Percentiles rank a stretch among this genome's conserved stretches.
These are phyloP conservation scores for Elaeagnus macrophylla DNA, from an alignment of 306 rosid species.

Conservation along the genomic window DNA sequence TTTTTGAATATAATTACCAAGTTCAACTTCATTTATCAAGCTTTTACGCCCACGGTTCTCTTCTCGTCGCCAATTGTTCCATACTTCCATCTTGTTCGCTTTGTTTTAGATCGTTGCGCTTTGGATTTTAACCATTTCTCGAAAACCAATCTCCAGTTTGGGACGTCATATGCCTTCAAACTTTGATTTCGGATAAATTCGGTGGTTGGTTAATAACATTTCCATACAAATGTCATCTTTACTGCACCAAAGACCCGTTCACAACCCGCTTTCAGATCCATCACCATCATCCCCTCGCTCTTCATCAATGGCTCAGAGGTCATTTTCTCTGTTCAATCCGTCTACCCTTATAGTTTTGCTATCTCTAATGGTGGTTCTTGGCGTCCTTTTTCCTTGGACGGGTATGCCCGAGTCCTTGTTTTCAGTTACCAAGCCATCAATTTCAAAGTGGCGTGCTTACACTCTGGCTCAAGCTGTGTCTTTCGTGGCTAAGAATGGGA, in stretches of 20 bases:
- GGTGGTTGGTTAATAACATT: background rate
- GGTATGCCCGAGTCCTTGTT: conserved; percentile 43
- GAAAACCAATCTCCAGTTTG: conserved; percentile 6
- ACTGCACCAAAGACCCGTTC: conserved; percentile 60
- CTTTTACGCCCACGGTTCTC: too few relatives aligned
- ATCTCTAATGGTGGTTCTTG: conserved; percentile 46
- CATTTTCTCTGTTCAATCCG: conserved; percentile 52
- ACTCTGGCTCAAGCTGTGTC: conserved; percentile 67
- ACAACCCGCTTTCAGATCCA: conserved; percentile 44
- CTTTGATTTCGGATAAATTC: background rate
- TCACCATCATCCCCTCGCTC: conserved; percentile 39
- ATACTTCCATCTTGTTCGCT: background rate
- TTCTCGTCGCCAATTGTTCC: background rate
- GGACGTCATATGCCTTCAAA: background rate
- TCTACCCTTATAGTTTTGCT: conserved; percentile 39
- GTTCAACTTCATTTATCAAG: too few relatives aligned
- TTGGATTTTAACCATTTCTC: background rate
- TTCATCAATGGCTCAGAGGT: conserved; percentile 36
- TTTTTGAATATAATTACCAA: too few relatives aligned
- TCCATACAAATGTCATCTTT: conserved; percentile 40
- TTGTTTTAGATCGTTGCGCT: background rate
- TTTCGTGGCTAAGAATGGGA: conserved; percentile 65
- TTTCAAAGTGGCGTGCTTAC: conserved; percentile 60
- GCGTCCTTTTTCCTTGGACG: conserved; percentile 61
- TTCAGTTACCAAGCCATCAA: conserved; percentile 28